Evolutionary conservation across 176 grass and related monocot species (phyloP), one percentile per base, ranked within the genome.

Genomic region (Zizania latifolia): DNA sequence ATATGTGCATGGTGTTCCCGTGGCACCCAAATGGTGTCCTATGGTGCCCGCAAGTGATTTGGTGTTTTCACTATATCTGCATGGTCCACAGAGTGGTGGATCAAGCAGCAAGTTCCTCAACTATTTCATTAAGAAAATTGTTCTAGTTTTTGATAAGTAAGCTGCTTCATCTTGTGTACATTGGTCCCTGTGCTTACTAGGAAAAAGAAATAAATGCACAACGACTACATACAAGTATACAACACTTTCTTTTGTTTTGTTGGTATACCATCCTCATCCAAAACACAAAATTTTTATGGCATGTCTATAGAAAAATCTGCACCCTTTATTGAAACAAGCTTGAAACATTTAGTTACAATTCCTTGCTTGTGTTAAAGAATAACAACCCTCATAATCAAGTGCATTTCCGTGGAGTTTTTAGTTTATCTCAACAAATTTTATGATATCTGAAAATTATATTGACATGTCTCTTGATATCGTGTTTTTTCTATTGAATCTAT

Each of bases 91-190:
- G 96, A 92, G 88, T 81, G 96, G 96, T 80, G 96, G 82, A 64
- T 99, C 96, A 35, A 90, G 87, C 79, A 92, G 92, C 92, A 99
- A 99, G 72, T 99, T 99, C 65, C 89, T 99, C 31, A 92, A 81
- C 65, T 99, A 92, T 76, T 88, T 93, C 1, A 80, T 90, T 86
- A 95, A 92, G 79, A 89, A 99, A 81, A 94, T 99, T 14, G 61
- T 99, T 46, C 96, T 87, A 88, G 87, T 92, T 66, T 92, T 99
- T 51, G 96, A 99, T 62, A 99, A 95, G 96, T 99, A 92, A 82
- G 31, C 39, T 23, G 19, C 31, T 73, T 40, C n/a, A 87, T 70
- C 60, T 68, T 74, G 32, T n/a, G n/a, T 87, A 58, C 35, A 15
- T 88, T 79, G 4, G 23, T 15, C 70, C 24, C 46, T 60, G 72